Evolutionary conservation across 2,329 filamentous ascomycete genomes (phyloP).

Genomic region (Geosmithia flava): DNA sequence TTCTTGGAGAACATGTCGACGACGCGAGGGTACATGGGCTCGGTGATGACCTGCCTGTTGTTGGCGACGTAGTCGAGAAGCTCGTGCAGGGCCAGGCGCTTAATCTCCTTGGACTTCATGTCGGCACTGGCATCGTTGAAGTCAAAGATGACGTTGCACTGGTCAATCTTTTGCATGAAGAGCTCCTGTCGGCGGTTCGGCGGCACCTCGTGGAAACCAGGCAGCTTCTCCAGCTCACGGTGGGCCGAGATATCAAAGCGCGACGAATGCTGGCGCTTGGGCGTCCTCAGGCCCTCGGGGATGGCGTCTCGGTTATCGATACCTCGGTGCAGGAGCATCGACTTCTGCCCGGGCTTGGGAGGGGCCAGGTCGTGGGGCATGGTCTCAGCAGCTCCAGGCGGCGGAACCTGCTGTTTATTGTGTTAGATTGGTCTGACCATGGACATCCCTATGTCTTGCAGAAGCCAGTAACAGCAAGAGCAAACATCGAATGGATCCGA

Average conservation of each 20-base stretch:
- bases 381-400: constrained; percentile 86
- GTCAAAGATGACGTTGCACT: constrained; percentile 99
- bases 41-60: constrained; percentile 95
- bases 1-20: constrained; percentile 99
- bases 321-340: constrained; percentile 61
- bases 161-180: constrained; percentile 99
- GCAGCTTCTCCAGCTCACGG: constrained; percentile 90
- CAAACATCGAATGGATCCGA: neutral
- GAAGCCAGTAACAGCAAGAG: neutral
- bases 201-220: constrained; percentile 94
- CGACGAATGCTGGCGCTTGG: constrained; percentile 93
- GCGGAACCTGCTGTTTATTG: constrained; percentile 59
- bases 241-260: constrained; percentile 97
- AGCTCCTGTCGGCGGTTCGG: constrained; percentile 90
- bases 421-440: neutral
- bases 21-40: constrained; percentile 96
- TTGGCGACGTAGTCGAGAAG: constrained; percentile 96
- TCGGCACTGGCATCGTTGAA: constrained; percentile 97
- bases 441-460: neutral
- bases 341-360: constrained; percentile 84
- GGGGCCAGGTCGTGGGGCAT: constrained; percentile 97
- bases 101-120: constrained; percentile 99
- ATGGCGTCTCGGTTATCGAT: constrained; percentile 87
- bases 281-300: constrained; percentile 86
- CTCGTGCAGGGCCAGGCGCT: constrained; percentile 88